A percentile compares a stretch with the other conserved stretches of the same genome.
Evolutionary conservation across 164 flowering plant species (phyloP).

Genomic region (Vitis labrusca): DNA sequence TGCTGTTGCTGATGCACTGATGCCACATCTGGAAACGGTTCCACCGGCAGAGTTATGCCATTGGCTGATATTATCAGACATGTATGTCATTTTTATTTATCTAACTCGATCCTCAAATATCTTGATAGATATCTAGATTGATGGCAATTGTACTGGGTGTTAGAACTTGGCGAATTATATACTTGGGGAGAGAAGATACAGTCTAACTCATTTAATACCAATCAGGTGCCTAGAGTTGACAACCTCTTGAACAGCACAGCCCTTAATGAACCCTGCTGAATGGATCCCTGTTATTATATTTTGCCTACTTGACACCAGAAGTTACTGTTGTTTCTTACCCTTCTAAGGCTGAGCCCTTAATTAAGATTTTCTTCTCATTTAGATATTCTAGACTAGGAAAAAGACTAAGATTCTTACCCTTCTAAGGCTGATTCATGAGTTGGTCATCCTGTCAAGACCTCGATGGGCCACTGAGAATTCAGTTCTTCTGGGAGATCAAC

Average conservation of each 20-base stretch:
- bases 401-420: too few species aligned
- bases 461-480: background rate
- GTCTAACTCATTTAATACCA: too few species aligned
- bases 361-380: background rate
- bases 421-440: background rate
- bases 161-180: too few species aligned
- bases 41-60: slow-evolving; percentile 89
- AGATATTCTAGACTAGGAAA: too few species aligned
- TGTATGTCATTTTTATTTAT: slow-evolving; percentile 43
- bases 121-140: background rate
- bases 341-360: background rate
- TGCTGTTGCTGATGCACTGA: slow-evolving; percentile 86
- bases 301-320: background rate
- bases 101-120: background rate
- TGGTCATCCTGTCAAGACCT: background rate
- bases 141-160: background rate
- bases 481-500: background rate
- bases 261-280: too few species aligned
- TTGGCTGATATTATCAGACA: slow-evolving; percentile 87
- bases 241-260: too few species aligned
- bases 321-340: background rate
- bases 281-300: background rate
- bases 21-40: slow-evolving; percentile 79
- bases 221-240: too few species aligned
- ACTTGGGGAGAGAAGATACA: too few species aligned